These are phyloP conservation scores for Penstemon barbatus DNA, from an alignment of 257 asterid species.

Conservation along the genomic window DNA sequence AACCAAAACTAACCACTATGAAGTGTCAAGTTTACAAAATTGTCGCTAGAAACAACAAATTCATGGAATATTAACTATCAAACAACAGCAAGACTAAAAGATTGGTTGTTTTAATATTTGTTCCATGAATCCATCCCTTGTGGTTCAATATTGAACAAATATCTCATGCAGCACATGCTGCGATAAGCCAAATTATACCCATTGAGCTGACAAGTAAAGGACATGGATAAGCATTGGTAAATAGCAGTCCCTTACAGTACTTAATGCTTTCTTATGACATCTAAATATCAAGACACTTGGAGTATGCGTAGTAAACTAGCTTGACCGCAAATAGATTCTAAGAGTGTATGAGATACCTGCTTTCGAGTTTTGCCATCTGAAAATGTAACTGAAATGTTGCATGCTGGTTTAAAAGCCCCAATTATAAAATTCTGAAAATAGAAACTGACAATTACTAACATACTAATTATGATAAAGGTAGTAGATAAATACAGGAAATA, in stretches of 20 bases:
- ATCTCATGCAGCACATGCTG: slow-evolving; percentile 4
- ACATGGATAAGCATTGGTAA: not conserved
- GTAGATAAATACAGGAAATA: not conserved
- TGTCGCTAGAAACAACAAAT: slow-evolving; percentile 6
- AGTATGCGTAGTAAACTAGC: not conserved
- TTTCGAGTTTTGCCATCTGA: slow-evolving; percentile 81
- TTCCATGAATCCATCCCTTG: not conserved
- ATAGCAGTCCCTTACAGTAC: slow-evolving; percentile 1
- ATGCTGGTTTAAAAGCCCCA: slow-evolving; percentile 94
- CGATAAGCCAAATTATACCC: slow-evolving; percentile 18
- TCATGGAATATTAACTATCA: not conserved
- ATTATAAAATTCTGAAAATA: slow-evolving; percentile 70
- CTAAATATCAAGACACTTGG: slow-evolving; percentile 10
- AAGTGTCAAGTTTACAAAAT: slow-evolving; percentile 4
- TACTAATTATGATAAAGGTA: slow-evolving; percentile 4
- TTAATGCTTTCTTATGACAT: not conserved
- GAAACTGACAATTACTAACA: slow-evolving; percentile 9
- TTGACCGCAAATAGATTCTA: not conserved
- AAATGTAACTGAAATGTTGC: slow-evolving; percentile 69
- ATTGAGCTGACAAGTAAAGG: slow-evolving; percentile 10
- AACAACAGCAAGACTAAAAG: not conserved
- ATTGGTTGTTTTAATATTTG: not conserved
- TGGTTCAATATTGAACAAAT: not conserved
- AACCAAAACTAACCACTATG: slow-evolving; percentile 14
- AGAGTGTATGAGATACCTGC: slow-evolving; percentile 51